phyloP scores from a whole-genome alignment of 139 green algal genomes.

The Volvox africanus region DNA sequence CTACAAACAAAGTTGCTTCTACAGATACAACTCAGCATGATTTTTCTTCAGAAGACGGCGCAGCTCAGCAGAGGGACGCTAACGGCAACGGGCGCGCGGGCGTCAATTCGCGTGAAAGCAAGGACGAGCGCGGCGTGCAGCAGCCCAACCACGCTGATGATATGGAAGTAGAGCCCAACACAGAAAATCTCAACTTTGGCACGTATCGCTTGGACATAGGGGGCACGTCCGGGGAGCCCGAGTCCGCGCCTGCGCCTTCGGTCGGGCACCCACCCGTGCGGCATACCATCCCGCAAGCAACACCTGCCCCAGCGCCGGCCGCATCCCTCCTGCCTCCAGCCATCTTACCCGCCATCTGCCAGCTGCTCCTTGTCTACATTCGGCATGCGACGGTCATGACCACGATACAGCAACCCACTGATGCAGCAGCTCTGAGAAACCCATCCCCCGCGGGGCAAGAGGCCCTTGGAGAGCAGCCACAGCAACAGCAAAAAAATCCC shows the following conservation, averaged over 20 bases:
- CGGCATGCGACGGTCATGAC: not conserved
- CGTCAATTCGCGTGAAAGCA: no score
- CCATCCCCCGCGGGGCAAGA: no score
- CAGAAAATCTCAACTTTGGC: no score
- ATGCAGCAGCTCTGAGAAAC: not conserved
- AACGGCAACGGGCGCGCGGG: not conserved
- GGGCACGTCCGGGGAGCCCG: no score
- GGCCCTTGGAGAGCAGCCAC: not conserved
- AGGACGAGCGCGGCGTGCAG: no score
- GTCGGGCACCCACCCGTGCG: not conserved
- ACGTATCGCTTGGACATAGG: no score
- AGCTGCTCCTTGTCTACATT: conserved; percentile 14
- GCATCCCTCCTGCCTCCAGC: not conserved
- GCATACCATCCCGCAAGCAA: not conserved
- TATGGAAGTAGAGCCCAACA: no score
- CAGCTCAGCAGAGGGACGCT: not conserved
- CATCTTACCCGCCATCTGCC: conserved; percentile 13
- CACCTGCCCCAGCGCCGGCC: not conserved
- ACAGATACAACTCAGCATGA: not conserved
- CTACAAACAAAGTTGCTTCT: not conserved
- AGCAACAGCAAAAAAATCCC: not conserved
- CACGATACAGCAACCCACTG: not conserved
- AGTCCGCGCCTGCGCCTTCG: no score
- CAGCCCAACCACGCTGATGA: no score
- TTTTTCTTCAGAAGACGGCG: not conserved